Base-by-base conservation (phyloP, 257 asterid species). In the Nicotiana noctiflora region DNA sequence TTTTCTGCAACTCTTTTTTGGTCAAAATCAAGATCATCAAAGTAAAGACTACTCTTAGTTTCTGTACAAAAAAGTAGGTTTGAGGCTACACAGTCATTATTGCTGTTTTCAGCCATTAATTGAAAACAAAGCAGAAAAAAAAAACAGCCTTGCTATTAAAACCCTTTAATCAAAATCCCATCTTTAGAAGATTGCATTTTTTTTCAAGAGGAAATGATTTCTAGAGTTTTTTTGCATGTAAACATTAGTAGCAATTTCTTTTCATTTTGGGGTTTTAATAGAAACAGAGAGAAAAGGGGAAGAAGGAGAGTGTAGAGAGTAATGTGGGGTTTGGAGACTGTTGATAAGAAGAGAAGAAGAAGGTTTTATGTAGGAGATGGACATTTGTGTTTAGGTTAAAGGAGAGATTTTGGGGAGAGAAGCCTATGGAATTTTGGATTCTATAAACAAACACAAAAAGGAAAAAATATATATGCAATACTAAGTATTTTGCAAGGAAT, bases 331-430 rank as follows among this genome's bases (percentile, higher is more conserved):
- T 82, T 80, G 84, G 84, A 81, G 86, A 88, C 86, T 87, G 86
- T 82, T 86, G 53, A 18, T 62, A 70, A 60, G 81, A 83, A 66
- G 87, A 59, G 55, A 85, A 82, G 31, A 14, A 70, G 12, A 46
- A 46, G 49, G 90, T 84, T 86, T 89, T 92, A 90, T 82, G 90
- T 87, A 86, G 89, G 84, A 85, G 81, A 86, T 81, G 78, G 72
- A 81, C 84, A 82, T 81, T 77, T 84, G 88, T 88, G 91, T 84
- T 86, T 90, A 89, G 92, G 89, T 92, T 86, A 88, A 88, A 85
- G 86, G 83, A 18, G 85, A 86, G 89, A 75, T 70, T 77, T 81
- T 83, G 72, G 67, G 25, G 75, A 61, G 85, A 72, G 85, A 66
- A 56, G 83, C 68, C 60, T 64, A 75, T 27, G 52, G 79, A 67